These are phyloP conservation scores for Quercus lobata DNA, from an alignment of 331 rosid genomes.

Conservation along the genomic window DNA sequence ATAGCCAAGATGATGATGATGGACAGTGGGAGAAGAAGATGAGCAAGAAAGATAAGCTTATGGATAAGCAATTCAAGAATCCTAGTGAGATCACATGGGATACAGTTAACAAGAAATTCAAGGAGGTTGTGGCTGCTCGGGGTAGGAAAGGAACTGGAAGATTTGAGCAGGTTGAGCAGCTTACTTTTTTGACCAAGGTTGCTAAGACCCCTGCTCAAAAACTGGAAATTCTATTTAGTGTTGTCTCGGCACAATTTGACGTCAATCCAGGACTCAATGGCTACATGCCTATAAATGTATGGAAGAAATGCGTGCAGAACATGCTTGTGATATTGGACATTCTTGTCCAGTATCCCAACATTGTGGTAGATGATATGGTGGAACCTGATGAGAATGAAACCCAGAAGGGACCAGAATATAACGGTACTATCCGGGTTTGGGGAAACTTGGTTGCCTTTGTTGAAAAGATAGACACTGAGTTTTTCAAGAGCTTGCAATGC, in stretches of 20 bases:
- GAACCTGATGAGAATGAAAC: conserved; percentile 92
- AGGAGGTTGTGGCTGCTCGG: conserved; percentile 93
- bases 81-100: conserved; percentile 98
- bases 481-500: conserved; percentile 95
- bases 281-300: conserved; percentile 66
- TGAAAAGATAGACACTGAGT: conserved; percentile 75
- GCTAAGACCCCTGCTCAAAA: conserved; percentile 99
- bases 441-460: conserved; percentile 89
- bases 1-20: conserved; percentile 22
- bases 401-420: conserved; percentile 66
- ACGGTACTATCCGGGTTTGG: conserved; percentile 81
- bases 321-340: conserved; percentile 82
- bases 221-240: conserved; percentile 87
- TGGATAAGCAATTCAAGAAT: conserved; percentile 82
- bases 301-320: conserved; percentile 83
- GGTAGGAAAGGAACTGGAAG: conserved; percentile 84
- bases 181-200: conserved; percentile 84
- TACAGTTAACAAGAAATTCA: conserved; percentile 82
- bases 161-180: conserved; percentile 97
- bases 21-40: conserved; percentile 52
- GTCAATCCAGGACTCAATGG: conserved; percentile 81
- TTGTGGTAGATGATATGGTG: conserved; percentile 72
- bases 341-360: conserved; percentile 69
- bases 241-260: conserved; percentile 93
- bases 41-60: conserved; percentile 73